Evolutionary conservation across 176 grass and related monocot species (phyloP), one percentile per base, ranked within the genome.

Genomic region (Alloteropsis semialata): DNA sequence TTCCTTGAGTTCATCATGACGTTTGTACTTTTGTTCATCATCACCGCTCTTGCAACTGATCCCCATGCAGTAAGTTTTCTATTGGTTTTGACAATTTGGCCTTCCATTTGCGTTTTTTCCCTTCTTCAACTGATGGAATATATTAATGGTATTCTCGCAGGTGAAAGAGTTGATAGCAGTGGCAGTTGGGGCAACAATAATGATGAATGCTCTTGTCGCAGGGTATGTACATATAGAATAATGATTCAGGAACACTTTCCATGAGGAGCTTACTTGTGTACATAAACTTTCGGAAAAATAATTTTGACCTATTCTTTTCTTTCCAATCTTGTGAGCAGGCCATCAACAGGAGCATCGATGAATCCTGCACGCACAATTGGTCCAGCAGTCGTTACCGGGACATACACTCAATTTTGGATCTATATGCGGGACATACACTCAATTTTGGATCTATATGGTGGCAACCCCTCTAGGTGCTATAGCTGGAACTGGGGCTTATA

Each of bases 1-100:
- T 90, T 86, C 86, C 62, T 95, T 10, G 93, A 95, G 79, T 95
- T 95, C 68, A n/a, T 90, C 79, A 86, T 80, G 11, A 92, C 93
- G 6, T 95, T 90, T 66, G 60, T 86, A 15, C 88, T 95, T 30
- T 51, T 92, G 42, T 88, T 95, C 56, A 84, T 95, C 78, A 82
- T 95, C 69, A 88, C 71, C n/a, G 83, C 90, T n/a, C 82, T 90
- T 5, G 83, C 93, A 5, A 88, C 81, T 1, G 88, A 90, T 10
- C 70, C 85, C 33, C 80, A 83, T 61, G 83, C 90, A 17, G 93
- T 92, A 81, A 82, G 51, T 55, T 37, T 67, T 42, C 9, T 78
- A 51, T 15, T 41, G 6, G 1, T 78, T 73, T 43, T 12, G 4
- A 65, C n/a, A n/a, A n/a, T n/a, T n/a, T n/a, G n/a, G n/a, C 27